Evolutionary conservation across 306 rosid species (phyloP).

Genomic region (Lathyrus sativus): DNA sequence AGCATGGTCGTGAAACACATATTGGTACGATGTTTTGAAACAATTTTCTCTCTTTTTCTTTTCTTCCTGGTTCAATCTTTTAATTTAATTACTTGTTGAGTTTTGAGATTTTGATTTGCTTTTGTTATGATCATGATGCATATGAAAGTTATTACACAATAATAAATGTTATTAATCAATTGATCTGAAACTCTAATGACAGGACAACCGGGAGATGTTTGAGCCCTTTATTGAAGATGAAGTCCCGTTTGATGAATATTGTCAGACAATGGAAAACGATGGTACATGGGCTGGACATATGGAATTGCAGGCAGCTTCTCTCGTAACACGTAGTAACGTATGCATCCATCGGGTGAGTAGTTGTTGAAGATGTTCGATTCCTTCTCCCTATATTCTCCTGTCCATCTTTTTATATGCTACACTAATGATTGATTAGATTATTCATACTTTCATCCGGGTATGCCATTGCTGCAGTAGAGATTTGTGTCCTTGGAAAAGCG

Average conservation of each 20-base stretch:
- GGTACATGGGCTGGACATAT: conserved; percentile 93
- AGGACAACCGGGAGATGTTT: conserved; percentile 73
- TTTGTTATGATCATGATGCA: conserved; percentile 15
- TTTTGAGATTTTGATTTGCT: conserved; percentile 16
- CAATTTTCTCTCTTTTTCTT: background rate
- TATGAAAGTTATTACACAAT: conserved; percentile 14
- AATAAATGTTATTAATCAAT: conserved; percentile 18
- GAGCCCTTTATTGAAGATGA: conserved; percentile 93
- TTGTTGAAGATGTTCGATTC: conserved; percentile 15
- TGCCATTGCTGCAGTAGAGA: conserved; percentile 16
- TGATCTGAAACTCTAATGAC: conserved; percentile 38
- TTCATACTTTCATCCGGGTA: conserved; percentile 26
- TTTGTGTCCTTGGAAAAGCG: conserved; percentile 3
- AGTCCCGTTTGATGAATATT: conserved; percentile 76
- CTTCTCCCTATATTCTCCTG: conserved; percentile 19
- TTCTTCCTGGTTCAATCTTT: conserved; percentile 2
- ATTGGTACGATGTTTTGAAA: conserved; percentile 52
- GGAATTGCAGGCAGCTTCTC: conserved; percentile 94
- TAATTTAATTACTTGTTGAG: background rate
- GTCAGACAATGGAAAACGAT: conserved; percentile 74
- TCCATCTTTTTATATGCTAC: background rate
- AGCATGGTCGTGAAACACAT: conserved; percentile 72
- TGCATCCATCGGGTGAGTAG: conserved; percentile 76
- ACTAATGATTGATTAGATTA: conserved; percentile 24
- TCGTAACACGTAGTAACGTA: conserved; percentile 67